Conservation (phyloP, 129 eudicot species). For the Flaveria sonorensis region DNA sequence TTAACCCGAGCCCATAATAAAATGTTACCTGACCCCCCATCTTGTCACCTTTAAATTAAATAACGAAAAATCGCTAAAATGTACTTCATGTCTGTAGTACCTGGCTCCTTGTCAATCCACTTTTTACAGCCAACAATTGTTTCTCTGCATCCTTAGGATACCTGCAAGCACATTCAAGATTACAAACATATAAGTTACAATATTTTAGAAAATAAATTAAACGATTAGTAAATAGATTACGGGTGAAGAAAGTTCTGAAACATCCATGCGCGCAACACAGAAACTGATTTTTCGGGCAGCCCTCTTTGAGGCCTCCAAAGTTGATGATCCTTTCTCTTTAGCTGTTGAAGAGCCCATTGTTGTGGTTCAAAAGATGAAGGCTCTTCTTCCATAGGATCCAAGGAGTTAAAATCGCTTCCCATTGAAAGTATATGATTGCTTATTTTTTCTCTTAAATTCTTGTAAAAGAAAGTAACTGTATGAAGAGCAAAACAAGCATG, state of each 20-base stretch:
- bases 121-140: conserved; percentile 89
- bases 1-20: background rate
- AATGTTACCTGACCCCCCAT: background rate
- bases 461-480: conserved; percentile 69
- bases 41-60: background rate
- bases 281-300: conserved; percentile 88
- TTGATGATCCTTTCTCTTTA: conserved; percentile 77
- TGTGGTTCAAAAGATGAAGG: conserved; percentile 62
- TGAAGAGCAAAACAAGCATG: conserved; percentile 84
- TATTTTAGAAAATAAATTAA: background rate
- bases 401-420: conserved; percentile 45
- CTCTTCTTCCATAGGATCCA: conserved; percentile 42
- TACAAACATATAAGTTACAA: background rate
- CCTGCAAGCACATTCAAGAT: conserved; percentile 44
- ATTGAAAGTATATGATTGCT: conserved; percentile 72
- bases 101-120: conserved; percentile 94
- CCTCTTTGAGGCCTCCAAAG: conserved; percentile 98
- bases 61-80: background rate
- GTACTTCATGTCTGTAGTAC: conserved; percentile 37
- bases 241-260: conserved; percentile 98
- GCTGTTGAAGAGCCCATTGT: conserved; percentile 96
- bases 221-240: conserved; percentile 43
- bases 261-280: conserved; percentile 96
- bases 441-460: conserved; percentile 70
- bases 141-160: conserved; percentile 98